Evolutionary conservation across 306 rosid species (phyloP), one percentile per base, ranked within the genome.

Genomic region (Carpinus fangiana): DNA sequence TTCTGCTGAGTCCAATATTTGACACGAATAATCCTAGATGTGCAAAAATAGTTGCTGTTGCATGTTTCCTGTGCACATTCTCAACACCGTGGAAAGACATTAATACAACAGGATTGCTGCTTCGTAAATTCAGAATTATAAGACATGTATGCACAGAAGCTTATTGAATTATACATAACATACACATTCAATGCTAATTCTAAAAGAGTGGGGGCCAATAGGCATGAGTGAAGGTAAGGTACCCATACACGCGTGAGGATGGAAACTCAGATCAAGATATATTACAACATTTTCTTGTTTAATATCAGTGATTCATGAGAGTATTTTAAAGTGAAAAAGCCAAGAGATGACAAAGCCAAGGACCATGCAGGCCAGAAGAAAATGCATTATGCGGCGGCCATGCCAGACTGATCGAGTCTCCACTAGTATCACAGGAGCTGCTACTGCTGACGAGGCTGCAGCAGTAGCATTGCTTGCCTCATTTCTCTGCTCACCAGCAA

Each of bases 401-500:
- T 75, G 88, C 82, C 86, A 87, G 79, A 80, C 67, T 16, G 87
- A 74, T 73, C 65, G 75, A 10, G 56, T 75, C 86, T 87, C 90
- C 41, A 78, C 83, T 3, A 80, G 73, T 66, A 81, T 77, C 59
- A 75, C 73, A 4, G 86, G 74, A 14, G 81, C 82, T 18, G 78
- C 56, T 9, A 72, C 18, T 28, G 80, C 62, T 68, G 81, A 70
- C 34, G 88, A 74, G 38, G 83, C 51, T 8, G 38, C 82, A n/a
- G 70, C 55, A 14, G 87, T 75, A 70, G 79, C 84, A 34, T 93
- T 91, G 47, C 68, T 91, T 71, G 88, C 66, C 36, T 87, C 93
- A 41, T 82, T 90, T 86, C 90, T 79, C 28, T 88, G 97, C 79
- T 90, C 93, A 31, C 91, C 89, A 66, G 85, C 79, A 48, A 93